Conservation (phyloP, 441 rosid species). For the Populus hybrid region DNA sequence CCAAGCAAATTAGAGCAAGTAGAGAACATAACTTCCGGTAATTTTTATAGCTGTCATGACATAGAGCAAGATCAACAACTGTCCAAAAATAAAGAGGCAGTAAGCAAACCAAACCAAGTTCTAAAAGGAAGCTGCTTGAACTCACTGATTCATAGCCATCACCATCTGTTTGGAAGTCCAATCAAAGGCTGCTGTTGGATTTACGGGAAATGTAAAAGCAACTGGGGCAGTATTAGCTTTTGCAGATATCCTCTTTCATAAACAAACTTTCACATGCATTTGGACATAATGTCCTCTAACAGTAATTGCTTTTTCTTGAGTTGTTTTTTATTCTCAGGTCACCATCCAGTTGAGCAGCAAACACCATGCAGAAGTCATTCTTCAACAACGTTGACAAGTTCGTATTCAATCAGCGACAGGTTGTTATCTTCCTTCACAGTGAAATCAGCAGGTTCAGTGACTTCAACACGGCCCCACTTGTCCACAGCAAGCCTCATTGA, state of each 20-base stretch:
- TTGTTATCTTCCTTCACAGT: slow-evolving; percentile 77
- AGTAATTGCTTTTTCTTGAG: slow-evolving; percentile 34
- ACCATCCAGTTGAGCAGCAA: slow-evolving; percentile 7
- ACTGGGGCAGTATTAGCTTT: slow-evolving; percentile 34
- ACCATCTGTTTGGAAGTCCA: slow-evolving; percentile 42
- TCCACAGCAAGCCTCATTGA: slow-evolving; percentile 71
- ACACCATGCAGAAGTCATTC: slow-evolving; percentile 29
- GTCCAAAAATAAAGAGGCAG: slow-evolving; percentile 24
- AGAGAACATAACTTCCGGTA: slow-evolving; percentile 20
- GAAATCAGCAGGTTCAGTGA: slow-evolving; percentile 49
- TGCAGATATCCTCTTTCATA: slow-evolving; percentile 38
- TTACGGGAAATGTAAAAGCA: slow-evolving; percentile 26
- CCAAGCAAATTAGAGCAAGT: background rate
- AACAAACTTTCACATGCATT: slow-evolving; percentile 28
- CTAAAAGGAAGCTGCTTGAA: slow-evolving; percentile 38
- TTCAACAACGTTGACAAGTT: slow-evolving; percentile 63
- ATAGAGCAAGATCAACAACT: slow-evolving; percentile 18
- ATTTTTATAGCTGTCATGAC: slow-evolving; percentile 26
- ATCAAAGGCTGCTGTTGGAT: slow-evolving; percentile 42
- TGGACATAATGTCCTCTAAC: slow-evolving; percentile 25
- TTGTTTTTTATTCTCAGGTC: slow-evolving; percentile 36
- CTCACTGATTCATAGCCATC: slow-evolving; percentile 39
- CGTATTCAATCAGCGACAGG: slow-evolving; percentile 74
- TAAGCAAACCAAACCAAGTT: slow-evolving; percentile 35
- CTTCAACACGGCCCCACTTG: too few relatives aligned